These are phyloP conservation scores for Colletotrichum melonis DNA, from an alignment of 2,329 filamentous ascomycete species.

Conservation along the genomic window DNA sequence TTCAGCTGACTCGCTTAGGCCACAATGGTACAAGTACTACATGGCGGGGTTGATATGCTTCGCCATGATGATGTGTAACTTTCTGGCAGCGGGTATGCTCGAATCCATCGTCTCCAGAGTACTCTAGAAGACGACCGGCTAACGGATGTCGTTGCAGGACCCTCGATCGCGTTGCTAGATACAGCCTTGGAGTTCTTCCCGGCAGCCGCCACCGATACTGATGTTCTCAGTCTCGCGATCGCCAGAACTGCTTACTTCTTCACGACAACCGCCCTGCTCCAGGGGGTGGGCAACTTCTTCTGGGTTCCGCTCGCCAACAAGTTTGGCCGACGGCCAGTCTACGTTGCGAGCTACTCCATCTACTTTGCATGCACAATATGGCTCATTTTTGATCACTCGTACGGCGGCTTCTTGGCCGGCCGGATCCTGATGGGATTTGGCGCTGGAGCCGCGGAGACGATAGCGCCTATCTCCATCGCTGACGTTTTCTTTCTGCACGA, in stretches of 20 bases:
- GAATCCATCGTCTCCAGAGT: background rate
- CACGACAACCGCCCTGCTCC: constrained; percentile 60
- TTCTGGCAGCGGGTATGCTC: constrained; percentile 60
- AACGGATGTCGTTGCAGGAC: constrained; percentile 42
- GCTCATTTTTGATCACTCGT: constrained; percentile 55
- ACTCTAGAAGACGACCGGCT: background rate
- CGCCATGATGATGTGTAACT: constrained; percentile 68
- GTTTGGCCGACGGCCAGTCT: constrained; percentile 56
- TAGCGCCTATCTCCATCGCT: constrained; percentile 62
- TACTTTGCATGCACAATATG: constrained; percentile 56
- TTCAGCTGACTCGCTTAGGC: constrained; percentile 43
- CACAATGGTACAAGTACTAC: constrained; percentile 60
- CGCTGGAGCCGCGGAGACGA: constrained; percentile 63
- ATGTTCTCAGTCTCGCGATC: constrained; percentile 47
- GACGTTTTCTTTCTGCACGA: constrained; percentile 70
- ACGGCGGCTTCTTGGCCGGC: constrained; percentile 54
- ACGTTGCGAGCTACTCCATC: constrained; percentile 55
- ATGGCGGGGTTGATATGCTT: constrained; percentile 61
- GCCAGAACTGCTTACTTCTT: constrained; percentile 63
- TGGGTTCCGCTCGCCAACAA: constrained; percentile 60
- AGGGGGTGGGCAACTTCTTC: constrained; percentile 59
- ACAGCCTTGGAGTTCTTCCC: constrained; percentile 61
- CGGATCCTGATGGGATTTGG: constrained; percentile 65
- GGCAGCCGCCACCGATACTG: constrained; percentile 41
- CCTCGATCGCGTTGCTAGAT: constrained; percentile 60